Percentiles rank a stretch among this genome's conserved stretches.
Evolutionary conservation across 2,329 filamentous ascomycete species (phyloP).

Genomic region (Clonostachys rosea): DNA sequence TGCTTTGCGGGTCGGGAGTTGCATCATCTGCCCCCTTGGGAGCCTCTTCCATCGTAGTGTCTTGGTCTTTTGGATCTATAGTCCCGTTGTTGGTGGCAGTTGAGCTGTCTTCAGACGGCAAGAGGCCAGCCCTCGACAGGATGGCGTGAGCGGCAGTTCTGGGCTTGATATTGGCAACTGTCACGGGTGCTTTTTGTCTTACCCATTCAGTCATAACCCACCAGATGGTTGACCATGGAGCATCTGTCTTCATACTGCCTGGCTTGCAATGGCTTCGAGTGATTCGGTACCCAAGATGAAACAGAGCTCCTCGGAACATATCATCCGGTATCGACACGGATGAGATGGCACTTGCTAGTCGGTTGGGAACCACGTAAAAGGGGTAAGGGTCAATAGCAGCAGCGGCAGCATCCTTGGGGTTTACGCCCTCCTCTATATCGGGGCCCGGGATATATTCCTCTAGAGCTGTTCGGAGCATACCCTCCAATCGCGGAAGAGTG

Average conservation of each 20-base stretch:
- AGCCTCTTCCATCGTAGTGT: not conserved
- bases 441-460: conserved; percentile 56
- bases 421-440: conserved; percentile 27
- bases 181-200: conserved; percentile 74
- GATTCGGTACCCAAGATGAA: conserved; percentile 74
- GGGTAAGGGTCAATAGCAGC: conserved; percentile 68
- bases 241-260: conserved; percentile 90
- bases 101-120: conserved; percentile 9
- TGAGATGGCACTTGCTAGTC: conserved; percentile 71
- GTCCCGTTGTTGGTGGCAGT: not conserved
- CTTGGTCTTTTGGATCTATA: conserved; percentile 9
- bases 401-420: conserved; percentile 42
- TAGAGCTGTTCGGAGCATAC: conserved; percentile 85
- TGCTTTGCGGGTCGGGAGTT: not conserved
- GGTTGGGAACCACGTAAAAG: conserved; percentile 80
- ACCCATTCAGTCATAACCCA: conserved; percentile 92
- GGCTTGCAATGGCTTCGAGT: conserved; percentile 85
- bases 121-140: conserved; percentile 37
- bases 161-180: conserved; percentile 63
- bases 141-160: conserved; percentile 70
- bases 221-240: conserved; percentile 87
- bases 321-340: conserved; percentile 77
- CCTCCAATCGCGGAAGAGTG: conserved; percentile 77
- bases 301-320: conserved; percentile 74
- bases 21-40: not conserved